These are phyloP conservation scores for apple (Malus domestica) DNA, from an alignment of 306 rosid species.

Conservation along the genomic window DNA sequence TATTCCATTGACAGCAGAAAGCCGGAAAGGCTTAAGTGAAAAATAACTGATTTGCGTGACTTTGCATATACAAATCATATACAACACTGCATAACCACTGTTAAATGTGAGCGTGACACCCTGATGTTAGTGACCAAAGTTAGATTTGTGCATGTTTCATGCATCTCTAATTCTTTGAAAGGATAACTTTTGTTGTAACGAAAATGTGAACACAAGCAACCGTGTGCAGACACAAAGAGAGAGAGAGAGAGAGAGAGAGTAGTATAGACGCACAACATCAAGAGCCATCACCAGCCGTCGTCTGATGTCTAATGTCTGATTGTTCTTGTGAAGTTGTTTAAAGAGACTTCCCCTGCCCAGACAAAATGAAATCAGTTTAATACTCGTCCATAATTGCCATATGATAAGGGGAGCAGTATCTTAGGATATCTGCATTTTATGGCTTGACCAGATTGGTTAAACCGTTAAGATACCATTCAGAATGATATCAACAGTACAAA, in stretches of 20 bases:
- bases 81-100: background rate
- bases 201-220: background rate
- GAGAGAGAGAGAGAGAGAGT: conserved; percentile 5
- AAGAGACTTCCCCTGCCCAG: conserved; percentile 72
- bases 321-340: conserved; percentile 57
- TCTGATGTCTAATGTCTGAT: conserved; percentile 53
- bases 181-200: background rate
- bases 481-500: background rate
- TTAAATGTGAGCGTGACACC: background rate
- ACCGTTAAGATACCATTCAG: background rate
- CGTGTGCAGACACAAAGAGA: background rate
- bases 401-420: background rate
- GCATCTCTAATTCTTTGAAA: background rate
- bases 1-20: background rate
- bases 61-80: background rate
- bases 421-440: background rate
- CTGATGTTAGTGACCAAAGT: background rate
- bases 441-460: background rate
- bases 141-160: background rate
- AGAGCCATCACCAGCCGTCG: conserved; percentile 68
- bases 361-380: conserved; percentile 13
- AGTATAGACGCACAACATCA: conserved; percentile 49
- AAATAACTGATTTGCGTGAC: background rate
- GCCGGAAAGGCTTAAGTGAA: background rate
- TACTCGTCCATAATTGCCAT: background rate